phyloP scores from a whole-genome alignment of 495 filamentous ascomycete species.

The Tuber umbilicatum region DNA sequence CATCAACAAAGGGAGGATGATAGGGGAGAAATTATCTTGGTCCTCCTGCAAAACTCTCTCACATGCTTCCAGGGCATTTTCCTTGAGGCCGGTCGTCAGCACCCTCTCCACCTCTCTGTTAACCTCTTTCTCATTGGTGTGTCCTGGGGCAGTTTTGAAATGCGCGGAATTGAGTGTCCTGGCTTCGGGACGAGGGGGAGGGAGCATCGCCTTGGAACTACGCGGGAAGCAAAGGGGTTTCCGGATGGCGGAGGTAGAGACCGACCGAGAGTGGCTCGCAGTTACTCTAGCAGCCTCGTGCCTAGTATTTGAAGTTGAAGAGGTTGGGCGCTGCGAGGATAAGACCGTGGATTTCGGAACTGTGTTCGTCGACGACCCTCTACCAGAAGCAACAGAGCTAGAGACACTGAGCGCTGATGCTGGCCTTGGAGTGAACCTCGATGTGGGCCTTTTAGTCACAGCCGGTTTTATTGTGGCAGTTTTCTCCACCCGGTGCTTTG shows the following conservation, averaged over 20 bases:
- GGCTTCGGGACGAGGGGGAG: conserved; percentile 14
- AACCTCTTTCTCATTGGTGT: conserved; percentile 28
- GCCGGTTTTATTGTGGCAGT: conserved; percentile 12
- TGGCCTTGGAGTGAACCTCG: neutral
- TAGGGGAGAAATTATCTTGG: conserved; percentile 17
- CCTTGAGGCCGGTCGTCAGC: conserved; percentile 16
- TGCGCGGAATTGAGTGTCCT: conserved; percentile 18
- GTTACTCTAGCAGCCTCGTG: conserved; percentile 9
- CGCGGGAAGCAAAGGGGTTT: conserved; percentile 16
- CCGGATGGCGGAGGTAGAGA: conserved; percentile 23
- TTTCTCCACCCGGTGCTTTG: conserved; percentile 6
- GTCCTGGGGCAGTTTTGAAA: conserved; percentile 32
- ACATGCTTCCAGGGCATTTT: conserved; percentile 32
- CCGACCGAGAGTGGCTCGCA: conserved; percentile 21
- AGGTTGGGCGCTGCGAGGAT: conserved; percentile 35
- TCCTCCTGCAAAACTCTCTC: conserved; percentile 36
- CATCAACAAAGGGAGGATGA: neutral
- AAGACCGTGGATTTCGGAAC: conserved; percentile 25
- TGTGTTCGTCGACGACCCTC: conserved; percentile 19
- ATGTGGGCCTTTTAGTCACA: conserved; percentile 17
- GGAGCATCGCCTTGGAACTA: conserved; percentile 3
- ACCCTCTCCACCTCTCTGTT: conserved; percentile 17
- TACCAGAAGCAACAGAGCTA: neutral
- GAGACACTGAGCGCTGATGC: neutral
- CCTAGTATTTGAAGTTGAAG: conserved; percentile 24